Conservation (phyloP, 164 flowering plant species). For the Tetrastigma voinierianum region DNA sequence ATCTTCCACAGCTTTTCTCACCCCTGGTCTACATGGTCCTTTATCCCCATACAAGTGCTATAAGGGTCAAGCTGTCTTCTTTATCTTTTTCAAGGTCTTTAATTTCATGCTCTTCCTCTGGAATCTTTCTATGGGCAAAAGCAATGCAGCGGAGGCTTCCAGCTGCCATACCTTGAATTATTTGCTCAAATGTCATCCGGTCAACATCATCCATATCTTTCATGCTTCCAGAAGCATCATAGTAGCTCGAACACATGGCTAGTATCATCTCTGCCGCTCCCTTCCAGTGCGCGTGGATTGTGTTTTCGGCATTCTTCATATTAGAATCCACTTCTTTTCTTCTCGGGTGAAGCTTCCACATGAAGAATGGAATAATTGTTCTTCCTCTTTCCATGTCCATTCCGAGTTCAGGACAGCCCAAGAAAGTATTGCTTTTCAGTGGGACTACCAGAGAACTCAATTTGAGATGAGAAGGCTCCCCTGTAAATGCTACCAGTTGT, state of each 20-base stretch:
- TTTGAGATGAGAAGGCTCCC: slow-evolving; percentile 7
- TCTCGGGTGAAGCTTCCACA: slow-evolving; percentile 67
- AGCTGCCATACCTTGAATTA: slow-evolving; percentile 66
- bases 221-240: slow-evolving; percentile 28
- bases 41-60: slow-evolving; percentile 55
- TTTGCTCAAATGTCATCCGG: slow-evolving; percentile 23
- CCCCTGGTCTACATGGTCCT: slow-evolving; percentile 64
- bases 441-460: slow-evolving; percentile 61
- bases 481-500: slow-evolving; percentile 45
- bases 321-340: slow-evolving; percentile 47
- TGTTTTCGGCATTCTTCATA: slow-evolving; percentile 24
- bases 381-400: slow-evolving; percentile 38
- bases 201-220: slow-evolving; percentile 22
- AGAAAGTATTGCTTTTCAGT: slow-evolving; percentile 60
- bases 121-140: slow-evolving; percentile 38
- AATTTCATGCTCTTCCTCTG: slow-evolving; percentile 10
- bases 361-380: slow-evolving; percentile 22
- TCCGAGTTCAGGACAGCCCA: slow-evolving; percentile 48
- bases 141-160: slow-evolving; percentile 65
- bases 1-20: slow-evolving; percentile 42
- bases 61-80: slow-evolving; percentile 34
- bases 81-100: slow-evolving; percentile 8
- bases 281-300: slow-evolving; percentile 54
- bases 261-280: slow-evolving; percentile 70
- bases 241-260: slow-evolving; percentile 51